A percentile compares a stretch with the other conserved stretches of the same genome.
Conservation (phyloP, 805 yeast species). For the Scheffersomyces spartinae region DNA sequence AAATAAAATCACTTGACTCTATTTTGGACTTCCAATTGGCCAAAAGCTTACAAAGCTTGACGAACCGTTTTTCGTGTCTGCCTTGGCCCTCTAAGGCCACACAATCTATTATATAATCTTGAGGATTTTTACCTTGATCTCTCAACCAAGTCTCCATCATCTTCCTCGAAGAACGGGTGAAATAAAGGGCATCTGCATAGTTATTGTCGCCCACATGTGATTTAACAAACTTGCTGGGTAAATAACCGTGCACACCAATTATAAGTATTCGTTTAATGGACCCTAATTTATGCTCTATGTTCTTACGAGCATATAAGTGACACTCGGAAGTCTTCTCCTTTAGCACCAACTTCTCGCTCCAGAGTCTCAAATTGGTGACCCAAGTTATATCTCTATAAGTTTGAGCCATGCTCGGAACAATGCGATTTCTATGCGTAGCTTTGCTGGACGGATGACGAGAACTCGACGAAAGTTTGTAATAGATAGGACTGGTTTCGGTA, state of each 20-base stretch:
- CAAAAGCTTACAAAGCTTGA: constrained; percentile 13
- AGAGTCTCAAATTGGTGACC: no score
- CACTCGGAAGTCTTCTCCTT: constrained; percentile 11
- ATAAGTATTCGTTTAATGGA: constrained; percentile 17
- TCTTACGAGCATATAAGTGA: constrained; percentile 14
- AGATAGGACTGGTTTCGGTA: no score
- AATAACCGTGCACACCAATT: constrained; percentile 26
- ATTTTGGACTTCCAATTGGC: constrained; percentile 22
- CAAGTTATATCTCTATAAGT: no score
- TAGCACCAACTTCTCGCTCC: no score
- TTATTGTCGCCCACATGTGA: constrained; percentile 25
- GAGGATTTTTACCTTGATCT: constrained; percentile 3
- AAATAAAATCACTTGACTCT: constrained; percentile 18
- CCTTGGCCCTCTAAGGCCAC: constrained; percentile 30
- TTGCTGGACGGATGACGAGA: no score
- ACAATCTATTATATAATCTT: constrained; percentile 2
- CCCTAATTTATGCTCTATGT: constrained; percentile 4
- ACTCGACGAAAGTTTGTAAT: no score
- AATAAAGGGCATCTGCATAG: no score
- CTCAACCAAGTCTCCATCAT: constrained; percentile 17
- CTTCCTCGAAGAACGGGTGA: constrained; percentile 22
- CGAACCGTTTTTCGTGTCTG: constrained; percentile 16
- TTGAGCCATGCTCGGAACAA: no score
- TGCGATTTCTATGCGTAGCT: no score
- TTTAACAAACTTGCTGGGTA: constrained; percentile 27